phyloP scores from a whole-genome alignment of 306 rosid genomes.

The Spatholobus suberectus region DNA sequence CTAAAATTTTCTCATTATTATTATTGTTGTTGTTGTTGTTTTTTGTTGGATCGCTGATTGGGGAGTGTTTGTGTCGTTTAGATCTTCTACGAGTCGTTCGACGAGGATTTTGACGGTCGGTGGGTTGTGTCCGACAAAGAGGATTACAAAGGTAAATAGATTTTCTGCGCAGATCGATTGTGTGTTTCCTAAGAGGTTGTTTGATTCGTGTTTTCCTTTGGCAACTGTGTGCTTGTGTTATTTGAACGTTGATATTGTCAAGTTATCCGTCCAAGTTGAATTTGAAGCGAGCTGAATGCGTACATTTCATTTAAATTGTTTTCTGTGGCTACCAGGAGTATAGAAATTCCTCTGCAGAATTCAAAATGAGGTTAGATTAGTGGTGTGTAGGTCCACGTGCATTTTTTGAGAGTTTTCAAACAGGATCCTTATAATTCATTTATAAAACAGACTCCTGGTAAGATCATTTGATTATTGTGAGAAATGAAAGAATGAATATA shows the following conservation, averaged over 20 bases:
- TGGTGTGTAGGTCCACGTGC: background rate
- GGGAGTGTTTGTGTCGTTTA: conserved; percentile 31
- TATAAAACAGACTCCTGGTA: background rate
- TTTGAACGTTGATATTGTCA: background rate
- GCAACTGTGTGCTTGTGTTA: background rate
- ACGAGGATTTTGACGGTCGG: conserved; percentile 72
- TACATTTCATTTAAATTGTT: background rate
- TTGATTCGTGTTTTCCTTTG: background rate
- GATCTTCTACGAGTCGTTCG: conserved; percentile 91
- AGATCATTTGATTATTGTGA: background rate
- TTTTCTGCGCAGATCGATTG: background rate
- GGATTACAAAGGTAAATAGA: conserved; percentile 64
- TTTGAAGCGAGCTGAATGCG: background rate
- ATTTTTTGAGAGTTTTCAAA: background rate
- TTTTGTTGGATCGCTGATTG: conserved; percentile 14
- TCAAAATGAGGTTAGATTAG: background rate
- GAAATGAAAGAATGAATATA: background rate
- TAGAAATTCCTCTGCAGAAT: background rate
- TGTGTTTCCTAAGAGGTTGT: background rate
- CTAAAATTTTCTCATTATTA: background rate
- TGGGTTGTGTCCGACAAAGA: conserved; percentile 83
- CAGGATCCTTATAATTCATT: background rate
- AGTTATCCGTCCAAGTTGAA: background rate
- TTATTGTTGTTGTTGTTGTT: background rate
- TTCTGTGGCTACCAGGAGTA: background rate